These are phyloP conservation scores for Dittrichia graveolens DNA, from an alignment of 129 eudicot species.

Conservation along the genomic window DNA sequence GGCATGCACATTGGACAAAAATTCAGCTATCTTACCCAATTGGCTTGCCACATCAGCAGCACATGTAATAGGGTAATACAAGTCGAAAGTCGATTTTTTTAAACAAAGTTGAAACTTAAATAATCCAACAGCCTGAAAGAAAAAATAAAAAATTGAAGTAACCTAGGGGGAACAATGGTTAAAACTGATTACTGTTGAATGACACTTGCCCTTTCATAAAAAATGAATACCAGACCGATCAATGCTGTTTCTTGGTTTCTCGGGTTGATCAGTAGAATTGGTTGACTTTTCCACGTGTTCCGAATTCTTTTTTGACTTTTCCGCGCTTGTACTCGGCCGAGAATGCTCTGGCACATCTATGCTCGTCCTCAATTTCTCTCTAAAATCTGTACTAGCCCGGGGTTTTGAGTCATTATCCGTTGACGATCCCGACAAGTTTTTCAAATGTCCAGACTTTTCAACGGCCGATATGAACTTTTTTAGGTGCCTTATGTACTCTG, in stretches of 20 bases:
- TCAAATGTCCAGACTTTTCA: constrained; percentile 57
- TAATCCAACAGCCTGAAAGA: too few species aligned
- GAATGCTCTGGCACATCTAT: constrained; percentile 55
- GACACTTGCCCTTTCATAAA: too few species aligned
- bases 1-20: too few species aligned
- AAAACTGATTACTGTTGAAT: too few species aligned
- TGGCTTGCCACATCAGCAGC: too few species aligned
- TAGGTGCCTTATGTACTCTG: constrained; percentile 83
- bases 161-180: too few species aligned
- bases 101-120: too few species aligned
- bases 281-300: constrained; percentile 55
- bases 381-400: constrained; percentile 56
- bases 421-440: constrained; percentile 37
- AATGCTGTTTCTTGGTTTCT: constrained; percentile 90
- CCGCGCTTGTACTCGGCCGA: constrained; percentile 45
- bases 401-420: constrained; percentile 49
- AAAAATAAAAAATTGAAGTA: too few species aligned
- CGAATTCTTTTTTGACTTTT: constrained; percentile 63
- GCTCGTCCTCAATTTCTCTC: constrained; percentile 65
- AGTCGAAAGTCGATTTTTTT: too few species aligned
- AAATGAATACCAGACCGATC: constrained; percentile 64
- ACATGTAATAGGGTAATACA: too few species aligned
- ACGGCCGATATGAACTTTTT: constrained; percentile 82
- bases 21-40: too few species aligned
- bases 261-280: constrained; percentile 66